Percentiles rank a stretch among this genome's conserved stretches.
These are phyloP conservation scores for Saussurea involucrata DNA, from an alignment of 129 eudicot genomes.

Conservation along the genomic window DNA sequence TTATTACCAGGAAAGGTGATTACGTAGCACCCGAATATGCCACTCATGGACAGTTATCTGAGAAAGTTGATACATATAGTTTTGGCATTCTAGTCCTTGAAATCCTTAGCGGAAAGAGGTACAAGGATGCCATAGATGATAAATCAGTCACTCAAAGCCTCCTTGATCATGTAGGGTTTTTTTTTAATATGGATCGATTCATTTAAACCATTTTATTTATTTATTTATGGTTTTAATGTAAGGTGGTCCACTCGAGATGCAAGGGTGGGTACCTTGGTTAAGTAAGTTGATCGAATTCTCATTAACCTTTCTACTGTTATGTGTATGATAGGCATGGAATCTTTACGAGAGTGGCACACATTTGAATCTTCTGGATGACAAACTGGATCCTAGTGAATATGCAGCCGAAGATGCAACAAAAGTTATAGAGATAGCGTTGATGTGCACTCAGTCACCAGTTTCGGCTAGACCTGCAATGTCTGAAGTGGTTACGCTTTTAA, in stretches of 20 bases:
- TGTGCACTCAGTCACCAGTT: conserved; percentile 57
- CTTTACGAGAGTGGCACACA: conserved; percentile 45
- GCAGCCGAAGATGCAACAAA: conserved; percentile 42
- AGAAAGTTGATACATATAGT: conserved; percentile 75
- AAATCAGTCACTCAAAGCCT: conserved; percentile 41
- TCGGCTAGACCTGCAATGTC: conserved; percentile 68
- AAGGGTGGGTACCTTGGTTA: not conserved
- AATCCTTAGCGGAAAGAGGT: conserved; percentile 61
- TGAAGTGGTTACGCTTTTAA: conserved; percentile 63
- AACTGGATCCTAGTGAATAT: conserved; percentile 41
- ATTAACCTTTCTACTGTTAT: not conserved
- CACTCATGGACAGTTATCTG: conserved; percentile 57
- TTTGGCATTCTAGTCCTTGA: conserved; percentile 70
- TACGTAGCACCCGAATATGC: conserved; percentile 83
- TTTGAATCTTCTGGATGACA: conserved; percentile 39
- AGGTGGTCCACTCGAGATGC: not conserved
- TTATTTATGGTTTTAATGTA: not conserved
- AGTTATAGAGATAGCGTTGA: conserved; percentile 57
- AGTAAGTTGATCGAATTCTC: not conserved
- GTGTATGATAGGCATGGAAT: conserved; percentile 57
- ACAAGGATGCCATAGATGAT: conserved; percentile 31
- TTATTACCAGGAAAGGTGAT: conserved; percentile 29
- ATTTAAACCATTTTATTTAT: not conserved
- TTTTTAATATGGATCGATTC: not conserved
- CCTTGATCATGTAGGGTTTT: conserved; percentile 49